Percentiles rank a stretch among this genome's conserved stretches.
Evolutionary conservation across 495 filamentous ascomycete species (phyloP).

Genomic region (Aspergillus avenaceus): DNA sequence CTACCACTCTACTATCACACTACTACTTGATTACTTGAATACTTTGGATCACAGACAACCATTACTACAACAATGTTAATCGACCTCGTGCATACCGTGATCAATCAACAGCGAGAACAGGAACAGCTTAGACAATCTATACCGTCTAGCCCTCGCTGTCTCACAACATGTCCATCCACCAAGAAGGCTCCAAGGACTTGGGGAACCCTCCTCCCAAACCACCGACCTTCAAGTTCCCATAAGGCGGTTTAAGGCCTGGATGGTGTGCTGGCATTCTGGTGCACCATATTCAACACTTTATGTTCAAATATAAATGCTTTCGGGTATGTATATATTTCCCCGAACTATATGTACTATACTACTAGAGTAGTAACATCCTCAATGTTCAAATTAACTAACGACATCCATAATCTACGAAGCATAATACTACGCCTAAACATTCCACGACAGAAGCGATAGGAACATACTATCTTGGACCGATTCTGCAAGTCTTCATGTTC

Average conservation of each 20-base stretch:
- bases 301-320: neutral
- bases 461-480: neutral
- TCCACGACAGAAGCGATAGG: neutral
- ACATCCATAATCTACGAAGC: neutral
- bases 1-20: no score
- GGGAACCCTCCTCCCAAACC: neutral
- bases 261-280: neutral
- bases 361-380: no score
- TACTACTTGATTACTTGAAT: no score
- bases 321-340: neutral
- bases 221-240: neutral
- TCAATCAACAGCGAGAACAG: no score
- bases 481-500: neutral
- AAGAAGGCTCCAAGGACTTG: neutral
- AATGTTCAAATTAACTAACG: neutral
- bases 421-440: neutral
- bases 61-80: no score
- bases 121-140: no score
- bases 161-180: neutral
- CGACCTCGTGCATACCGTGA: no score
- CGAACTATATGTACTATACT: neutral
- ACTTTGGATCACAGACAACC: no score
- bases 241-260: neutral
- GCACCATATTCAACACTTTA: neutral
- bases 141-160: no score